Evolutionary conservation across 495 filamentous ascomycete species (phyloP).

Genomic region (Coniosporium apollinis): DNA sequence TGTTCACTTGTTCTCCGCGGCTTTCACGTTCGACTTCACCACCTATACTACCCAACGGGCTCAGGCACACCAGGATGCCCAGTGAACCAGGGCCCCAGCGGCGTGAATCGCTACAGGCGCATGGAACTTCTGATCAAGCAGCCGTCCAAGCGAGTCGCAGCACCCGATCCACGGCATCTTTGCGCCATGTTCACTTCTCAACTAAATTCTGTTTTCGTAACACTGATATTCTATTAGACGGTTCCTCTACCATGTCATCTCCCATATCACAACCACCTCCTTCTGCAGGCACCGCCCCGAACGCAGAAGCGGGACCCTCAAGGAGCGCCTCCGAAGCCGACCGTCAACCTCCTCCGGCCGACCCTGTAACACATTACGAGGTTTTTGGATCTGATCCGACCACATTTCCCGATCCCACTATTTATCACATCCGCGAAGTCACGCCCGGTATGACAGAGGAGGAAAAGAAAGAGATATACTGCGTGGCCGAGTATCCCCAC

Average conservation of each 20-base stretch:
- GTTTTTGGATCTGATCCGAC: conserved; percentile 84
- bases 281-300: conserved; percentile 9
- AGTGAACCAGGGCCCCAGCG: no score
- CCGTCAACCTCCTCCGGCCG: conserved; percentile 63
- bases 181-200: neutral
- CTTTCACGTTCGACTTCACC: neutral
- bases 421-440: conserved; percentile 78
- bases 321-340: conserved; percentile 45
- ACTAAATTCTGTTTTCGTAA: no score
- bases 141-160: neutral
- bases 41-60: neutral
- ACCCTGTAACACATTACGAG: conserved; percentile 55
- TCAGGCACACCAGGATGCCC: no score
- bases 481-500: conserved; percentile 65
- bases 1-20: neutral
- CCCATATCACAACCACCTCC: conserved; percentile 15
- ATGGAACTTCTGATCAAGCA: neutral
- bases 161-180: neutral
- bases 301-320: conserved; percentile 18
- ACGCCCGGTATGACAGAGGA: conserved; percentile 59
- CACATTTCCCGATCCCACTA: conserved; percentile 80
- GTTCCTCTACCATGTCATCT: no score
- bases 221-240: no score
- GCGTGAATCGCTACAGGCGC: neutral
- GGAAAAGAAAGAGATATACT: conserved; percentile 69